phyloP scores from a whole-genome alignment of 345 rosid species.

The Cardiospermum halicacabum region DNA sequence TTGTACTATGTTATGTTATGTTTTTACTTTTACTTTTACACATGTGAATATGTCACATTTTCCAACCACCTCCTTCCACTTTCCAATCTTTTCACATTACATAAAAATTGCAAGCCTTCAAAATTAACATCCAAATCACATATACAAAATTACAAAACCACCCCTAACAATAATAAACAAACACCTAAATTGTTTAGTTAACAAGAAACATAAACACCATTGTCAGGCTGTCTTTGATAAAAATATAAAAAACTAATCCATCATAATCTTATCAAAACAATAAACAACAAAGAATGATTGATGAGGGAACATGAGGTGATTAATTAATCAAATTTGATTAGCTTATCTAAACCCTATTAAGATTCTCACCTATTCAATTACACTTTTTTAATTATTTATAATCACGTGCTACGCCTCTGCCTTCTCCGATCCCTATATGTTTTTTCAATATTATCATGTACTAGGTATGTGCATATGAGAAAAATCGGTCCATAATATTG shows the following conservation, averaged over 20 bases:
- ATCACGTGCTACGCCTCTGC: not conserved
- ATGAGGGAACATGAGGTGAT: slow-evolving; percentile 9
- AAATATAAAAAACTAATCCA: not conserved
- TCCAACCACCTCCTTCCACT: too few species aligned
- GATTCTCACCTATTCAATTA: slow-evolving; percentile 1
- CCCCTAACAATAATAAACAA: not conserved
- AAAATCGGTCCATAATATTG: too few species aligned
- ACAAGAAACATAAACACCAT: slow-evolving; percentile 6
- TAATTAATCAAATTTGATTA: not conserved
- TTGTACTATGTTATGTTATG: too few species aligned
- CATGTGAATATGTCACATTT: too few species aligned
- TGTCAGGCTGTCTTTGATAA: not conserved
- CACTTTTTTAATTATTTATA: not conserved
- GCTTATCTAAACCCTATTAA: not conserved
- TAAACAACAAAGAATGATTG: slow-evolving; percentile 12
- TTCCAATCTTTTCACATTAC: too few species aligned
- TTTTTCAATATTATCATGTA: not conserved
- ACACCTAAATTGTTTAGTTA: slow-evolving; percentile 8
- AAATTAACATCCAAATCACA: too few species aligned
- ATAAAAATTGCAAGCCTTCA: too few species aligned
- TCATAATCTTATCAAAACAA: not conserved
- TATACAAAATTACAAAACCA: not conserved
- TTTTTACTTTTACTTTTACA: too few species aligned
- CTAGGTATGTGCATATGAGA: not conserved
- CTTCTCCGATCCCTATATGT: not conserved